Conservation (phyloP, 129 eudicot species). For the Flaveria bidentis region DNA sequence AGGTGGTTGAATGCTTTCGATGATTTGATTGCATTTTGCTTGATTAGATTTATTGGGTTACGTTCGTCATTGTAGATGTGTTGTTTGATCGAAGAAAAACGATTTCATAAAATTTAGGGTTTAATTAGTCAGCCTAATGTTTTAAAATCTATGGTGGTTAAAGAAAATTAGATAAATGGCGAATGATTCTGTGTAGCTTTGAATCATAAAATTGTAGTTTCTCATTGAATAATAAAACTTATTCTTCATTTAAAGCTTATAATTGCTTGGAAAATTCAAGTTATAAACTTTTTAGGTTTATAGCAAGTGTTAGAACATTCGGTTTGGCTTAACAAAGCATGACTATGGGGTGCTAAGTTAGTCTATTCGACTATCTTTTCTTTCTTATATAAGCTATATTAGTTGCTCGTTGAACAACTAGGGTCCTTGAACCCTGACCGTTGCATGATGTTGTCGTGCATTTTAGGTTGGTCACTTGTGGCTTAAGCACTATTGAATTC, state of each 20-base stretch:
- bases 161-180: neutral
- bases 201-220: neutral
- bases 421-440: too few species aligned
- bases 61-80: neutral
- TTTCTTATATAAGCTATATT: too few species aligned
- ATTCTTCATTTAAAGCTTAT: too few species aligned
- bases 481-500: neutral
- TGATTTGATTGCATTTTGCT: slow-evolving; percentile 12
- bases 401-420: neutral
- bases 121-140: neutral
- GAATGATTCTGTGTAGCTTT: neutral
- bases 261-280: too few species aligned
- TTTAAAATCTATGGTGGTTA: too few species aligned
- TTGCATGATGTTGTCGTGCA: neutral
- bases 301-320: neutral
- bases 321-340: neutral
- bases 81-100: neutral
- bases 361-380: too few species aligned
- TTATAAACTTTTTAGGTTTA: too few species aligned
- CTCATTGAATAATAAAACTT: too few species aligned
- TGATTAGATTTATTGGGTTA: neutral
- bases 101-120: neutral
- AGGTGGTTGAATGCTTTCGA: neutral
- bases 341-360: neutral
- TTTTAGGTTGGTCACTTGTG: neutral